Evolutionary conservation across 495 filamentous ascomycete species (phyloP), one percentile per base, ranked within the genome.

Genomic region (Cryomyces minteri): DNA sequence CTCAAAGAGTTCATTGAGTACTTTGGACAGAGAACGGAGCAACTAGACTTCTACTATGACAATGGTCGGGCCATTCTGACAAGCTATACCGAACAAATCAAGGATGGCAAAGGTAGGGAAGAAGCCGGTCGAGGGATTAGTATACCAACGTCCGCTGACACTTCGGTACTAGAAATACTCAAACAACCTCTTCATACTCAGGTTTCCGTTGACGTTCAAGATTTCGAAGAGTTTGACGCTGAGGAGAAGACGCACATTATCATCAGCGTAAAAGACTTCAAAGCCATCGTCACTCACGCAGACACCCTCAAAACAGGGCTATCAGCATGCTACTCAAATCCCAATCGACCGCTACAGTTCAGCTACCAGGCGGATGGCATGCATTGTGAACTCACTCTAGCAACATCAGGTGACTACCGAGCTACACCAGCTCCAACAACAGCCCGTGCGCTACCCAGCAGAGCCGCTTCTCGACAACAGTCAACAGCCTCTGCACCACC

Each of bases 121-220:
- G 18, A 25, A 25, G 18, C 18, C 18, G 18, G 18, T 25, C 18
- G 18, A 25, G 18, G 12, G 6, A 5, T 39, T 5, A 25, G 18
- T 25, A 25, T 25, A 25, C 18, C 18, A 25, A 1, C 2, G 18
- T 25, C 2, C 18, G 18, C 18, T 25, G 18, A 25, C 18, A 25
- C 18, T 25, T 25, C 1, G 18, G 18, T 25, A 25, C 18, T 41
- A 88, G 87, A 94, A 53, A 76, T 93, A 31, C 70, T 98, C 39
- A 94, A 93, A 61, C 83, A 93, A 59, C 88, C 90, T 2, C 72
- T 98, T 11, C 85, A 94, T 47, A 98, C 90, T 5, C 85, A 83
- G 10, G 82, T 98, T 31, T 76, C 88, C 4, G 72, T 94, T 18
- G 84, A 92, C 52, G 82, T 77, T 47, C 69, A 76, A 39, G 88